Base-by-base conservation (phyloP, 768 basidiomycete species). In the Amanita pseudoporphyria region DNA sequence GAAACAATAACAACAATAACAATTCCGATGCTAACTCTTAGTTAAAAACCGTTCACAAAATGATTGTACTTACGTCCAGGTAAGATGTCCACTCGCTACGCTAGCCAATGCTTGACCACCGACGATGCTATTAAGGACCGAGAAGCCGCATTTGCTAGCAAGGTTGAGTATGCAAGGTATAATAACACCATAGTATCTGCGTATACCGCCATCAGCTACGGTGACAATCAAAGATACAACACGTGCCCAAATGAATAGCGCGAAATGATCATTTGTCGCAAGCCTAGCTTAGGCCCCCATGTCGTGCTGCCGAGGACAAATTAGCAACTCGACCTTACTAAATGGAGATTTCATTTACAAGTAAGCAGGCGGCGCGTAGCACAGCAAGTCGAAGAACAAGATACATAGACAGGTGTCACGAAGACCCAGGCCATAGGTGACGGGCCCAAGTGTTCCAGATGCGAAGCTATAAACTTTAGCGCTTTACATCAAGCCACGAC, bases 191-290 rank as follows among this genome's bases (percentile, higher is more conserved):
- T 76, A 87, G 57, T 71, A 82, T 22, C 82, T 80, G 56, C 43
- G 60, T 44, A 62, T 58, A 12, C 14, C 31, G 38, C 33, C 38
- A 28, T 26, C 24, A 44, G 22, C 47, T 3, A 21, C 41, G 32
- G 48, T 50, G 4, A 32, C 26, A 6, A 36, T 13, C 40, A 3
- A 5, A 47, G 19, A 18, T 14, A 4, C 1, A 12, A 46, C 30
- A 52, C 65, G 26, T 31, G 70, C 67, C 68, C 67, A 49, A 68
- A 69, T 10, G 68, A 59, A 55, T 68, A 67, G 41, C 62, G 59
- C 2, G 88, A 82, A 38, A 79, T 75, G 18, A 89, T 79, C 86
- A 93, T 89, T 57, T 91, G 88, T 13, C 92, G 74, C 70, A 93
- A 77, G 9, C 92, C 92, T 0, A 87, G 69, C 62, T 81, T 83